These are phyloP conservation scores for Spencermartinsiella ligniputridi DNA, from an alignment of 1,139 yeast species.

Conservation along the genomic window DNA sequence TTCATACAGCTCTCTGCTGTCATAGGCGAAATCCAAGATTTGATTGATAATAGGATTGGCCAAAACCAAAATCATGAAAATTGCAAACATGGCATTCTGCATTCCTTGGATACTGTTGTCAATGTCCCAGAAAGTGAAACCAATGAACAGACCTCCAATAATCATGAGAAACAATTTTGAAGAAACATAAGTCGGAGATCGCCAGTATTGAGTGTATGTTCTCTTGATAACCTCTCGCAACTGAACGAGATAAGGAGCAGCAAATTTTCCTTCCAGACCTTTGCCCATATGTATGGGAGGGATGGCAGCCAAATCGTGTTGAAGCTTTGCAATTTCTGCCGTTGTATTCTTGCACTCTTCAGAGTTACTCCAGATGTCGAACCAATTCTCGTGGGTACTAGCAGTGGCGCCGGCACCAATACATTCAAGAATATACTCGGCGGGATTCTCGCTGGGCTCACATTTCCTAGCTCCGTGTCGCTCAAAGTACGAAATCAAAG, in stretches of 20 bases:
- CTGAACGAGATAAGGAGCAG: conserved; percentile 36
- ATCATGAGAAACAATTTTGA: conserved; percentile 45
- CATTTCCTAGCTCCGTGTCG: conserved; percentile 47
- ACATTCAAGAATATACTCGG: conserved; percentile 60
- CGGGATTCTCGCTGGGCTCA: conserved; percentile 53
- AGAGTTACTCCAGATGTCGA: conserved; percentile 39
- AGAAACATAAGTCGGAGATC: conserved; percentile 43
- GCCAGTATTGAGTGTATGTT: conserved; percentile 39
- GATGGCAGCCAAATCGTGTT: conserved; percentile 26
- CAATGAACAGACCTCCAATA: conserved; percentile 47
- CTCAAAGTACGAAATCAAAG: conserved; percentile 54
- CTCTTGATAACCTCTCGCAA: conserved; percentile 36
- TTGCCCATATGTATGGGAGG: conserved; percentile 22
- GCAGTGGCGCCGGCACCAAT: conserved; percentile 72
- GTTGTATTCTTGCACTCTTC: conserved; percentile 38
- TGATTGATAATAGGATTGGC: conserved; percentile 56
- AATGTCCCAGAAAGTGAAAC: conserved; percentile 45
- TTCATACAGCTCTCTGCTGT: conserved; percentile 50
- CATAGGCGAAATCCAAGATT: conserved; percentile 44
- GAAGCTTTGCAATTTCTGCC: conserved; percentile 36
- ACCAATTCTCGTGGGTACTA: conserved; percentile 40
- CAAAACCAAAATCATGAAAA: conserved; percentile 52
- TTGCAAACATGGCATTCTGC: conserved; percentile 36
- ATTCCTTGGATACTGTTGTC: conserved; percentile 32
- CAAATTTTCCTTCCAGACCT: conserved; percentile 24